Base-by-base conservation (phyloP, 345 rosid genomes). In the Microcos paniculata region DNA sequence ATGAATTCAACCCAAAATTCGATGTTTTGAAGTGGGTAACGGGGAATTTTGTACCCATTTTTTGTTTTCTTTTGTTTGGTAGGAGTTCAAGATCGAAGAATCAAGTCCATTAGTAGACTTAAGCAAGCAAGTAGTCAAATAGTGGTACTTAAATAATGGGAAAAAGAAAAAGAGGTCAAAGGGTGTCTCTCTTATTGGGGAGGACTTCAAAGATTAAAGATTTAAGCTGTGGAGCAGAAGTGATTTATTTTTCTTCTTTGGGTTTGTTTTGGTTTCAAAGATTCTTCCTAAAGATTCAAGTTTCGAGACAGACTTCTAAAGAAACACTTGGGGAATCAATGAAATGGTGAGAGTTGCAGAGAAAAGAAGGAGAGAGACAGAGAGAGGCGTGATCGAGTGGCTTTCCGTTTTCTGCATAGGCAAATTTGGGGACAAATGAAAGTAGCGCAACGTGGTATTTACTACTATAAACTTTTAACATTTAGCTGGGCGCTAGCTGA, bases 1-100 rank as follows among this genome's bases (percentile, higher is more conserved):
- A 63, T 21, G 78, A 75, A 79, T 52, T 62, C 43, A 81, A 65
- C 23, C 42, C 68, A 62, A 70, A 43, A 35, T 73, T 71, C 6
- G 77, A 70, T 61, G 80, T 38, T 56, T 78, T 80, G 57, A 75
- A 61, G 26, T 71, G 82, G 71, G 70, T 33, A 74, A 55, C 33
- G 14, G 66, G 77, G 28, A 75, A 62, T 26, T 79, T 79, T 10
- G 81, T 75, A 3, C 70, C 52, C 86, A 81, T 86, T 7, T 59
- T 73, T n/a, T 6, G 2, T 19, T 21, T 33, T 48, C 30, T 23
- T 8, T 42, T 46, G 6, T 3, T 33, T 6, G 35, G 49, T 52
- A 10, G 62, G 35, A 38, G 13, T 72, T 72, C 49, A 72, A 72
- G 75, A 42, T 57, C 57, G 52, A 40, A 58, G 23, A 16, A 8